These are phyloP conservation scores for Cordyceps javanica DNA, from an alignment of 2,329 filamentous ascomycete species.

Conservation along the genomic window DNA sequence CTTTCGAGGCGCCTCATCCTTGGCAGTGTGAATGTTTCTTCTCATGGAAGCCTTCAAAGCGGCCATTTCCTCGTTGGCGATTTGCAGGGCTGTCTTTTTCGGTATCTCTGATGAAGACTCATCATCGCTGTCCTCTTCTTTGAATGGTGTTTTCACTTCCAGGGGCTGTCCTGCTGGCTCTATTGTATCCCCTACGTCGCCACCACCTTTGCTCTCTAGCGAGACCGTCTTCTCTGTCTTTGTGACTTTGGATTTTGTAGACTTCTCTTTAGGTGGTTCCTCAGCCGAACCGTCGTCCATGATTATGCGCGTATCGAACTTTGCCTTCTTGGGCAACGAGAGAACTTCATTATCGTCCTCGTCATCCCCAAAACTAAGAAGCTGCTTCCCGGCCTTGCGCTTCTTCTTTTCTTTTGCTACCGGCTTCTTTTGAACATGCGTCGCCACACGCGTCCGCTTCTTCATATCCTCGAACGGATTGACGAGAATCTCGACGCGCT, in stretches of 20 bases:
- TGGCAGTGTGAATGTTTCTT: conserved; percentile 47
- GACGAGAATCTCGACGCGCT: conserved; percentile 65
- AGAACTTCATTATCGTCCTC: conserved; percentile 50
- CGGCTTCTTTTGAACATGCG: conserved; percentile 34
- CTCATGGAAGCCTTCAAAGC: conserved; percentile 78
- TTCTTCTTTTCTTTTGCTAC: conserved; percentile 51
- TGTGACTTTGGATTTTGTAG: conserved; percentile 24
- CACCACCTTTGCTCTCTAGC: conserved; percentile 20
- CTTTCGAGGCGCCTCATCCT: conserved; percentile 48
- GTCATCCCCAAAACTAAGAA: conserved; percentile 72
- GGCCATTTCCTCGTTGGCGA: conserved; percentile 74
- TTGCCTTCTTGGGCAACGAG: conserved; percentile 65
- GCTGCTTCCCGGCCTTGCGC: conserved; percentile 67
- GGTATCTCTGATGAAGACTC: conserved; percentile 20
- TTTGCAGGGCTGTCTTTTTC: conserved; percentile 52
- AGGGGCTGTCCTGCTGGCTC: not conserved
- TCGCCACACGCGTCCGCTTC: conserved; percentile 55
- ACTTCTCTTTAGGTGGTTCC: conserved; percentile 21
- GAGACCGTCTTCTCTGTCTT: conserved; percentile 26
- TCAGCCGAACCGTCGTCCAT: conserved; percentile 42
- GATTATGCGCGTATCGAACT: conserved; percentile 72
- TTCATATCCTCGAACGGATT: conserved; percentile 82
- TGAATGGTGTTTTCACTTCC: not conserved
- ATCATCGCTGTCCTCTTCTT: not conserved
- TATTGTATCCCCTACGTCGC: conserved; percentile 11